Base-by-base conservation (phyloP, 805 yeast species). In the Komagataella phaffii region DNA sequence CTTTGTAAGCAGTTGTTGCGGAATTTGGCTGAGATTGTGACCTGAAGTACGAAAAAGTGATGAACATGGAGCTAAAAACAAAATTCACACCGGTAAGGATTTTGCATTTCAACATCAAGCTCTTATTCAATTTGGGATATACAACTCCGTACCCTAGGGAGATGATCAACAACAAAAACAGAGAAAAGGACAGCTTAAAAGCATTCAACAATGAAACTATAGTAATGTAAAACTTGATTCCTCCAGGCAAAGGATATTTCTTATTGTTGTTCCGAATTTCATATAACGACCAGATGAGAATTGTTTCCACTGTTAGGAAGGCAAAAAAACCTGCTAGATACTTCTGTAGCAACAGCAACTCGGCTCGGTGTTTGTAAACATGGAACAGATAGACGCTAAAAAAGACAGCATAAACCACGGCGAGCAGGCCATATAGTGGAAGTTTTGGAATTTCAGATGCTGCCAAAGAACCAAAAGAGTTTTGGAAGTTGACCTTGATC, bases 131-230 rank as follows among this genome's bases (percentile, higher is more conserved):
- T 55, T 89, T 84, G 48, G 96, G 89, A 61, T 79, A 81, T 49
- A 93, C 98, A 49, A 93, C 89, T 55, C 98, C 97, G 67, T 90
- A 93, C 45, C 99, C 99, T 57, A 90, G 72, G 12, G 95, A 76
- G 52, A 93, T 91, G 59, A 88, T 83, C 56, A 91, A 72, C 52
- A 93, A 72, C 59, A 93, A 70, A 70, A 91, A 93, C 67, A 91
- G 85, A 6, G 96, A 86, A 64, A 88, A 87, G 0, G 96, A 83
- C 50, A 88, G 76, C 61, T 93, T 85, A 58, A 80, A 79, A 1
- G 96, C 80, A 63, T 88, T 87, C 64, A 91, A 69, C 36, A 88
- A 64, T 2, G 96, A 83, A 50, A 91, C 77, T 61, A 91, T 77
- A 7, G 80, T 80, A 76, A 88, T 76, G 67, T 89, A 87, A 45